Conservation (phyloP, 306 rosid genomes). For the Adenanthera pavonina region DNA sequence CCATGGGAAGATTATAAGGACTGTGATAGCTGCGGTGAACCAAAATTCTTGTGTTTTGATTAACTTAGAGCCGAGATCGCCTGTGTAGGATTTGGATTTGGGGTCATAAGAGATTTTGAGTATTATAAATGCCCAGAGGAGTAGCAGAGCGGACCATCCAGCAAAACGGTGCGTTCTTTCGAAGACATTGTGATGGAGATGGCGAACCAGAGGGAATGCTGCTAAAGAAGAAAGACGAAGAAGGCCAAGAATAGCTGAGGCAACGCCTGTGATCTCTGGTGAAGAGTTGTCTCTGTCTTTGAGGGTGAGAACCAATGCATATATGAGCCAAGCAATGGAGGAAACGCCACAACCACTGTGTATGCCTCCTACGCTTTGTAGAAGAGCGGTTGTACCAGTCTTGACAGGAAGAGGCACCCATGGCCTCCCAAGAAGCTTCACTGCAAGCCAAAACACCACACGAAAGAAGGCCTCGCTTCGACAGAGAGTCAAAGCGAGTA, state of each 20-base stretch:
- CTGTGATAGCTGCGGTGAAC: slow-evolving; percentile 50
- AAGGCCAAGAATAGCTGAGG: slow-evolving; percentile 53
- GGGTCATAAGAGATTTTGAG: slow-evolving; percentile 50
- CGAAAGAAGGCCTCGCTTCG: slow-evolving; percentile 59
- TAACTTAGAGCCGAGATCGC: slow-evolving; percentile 28
- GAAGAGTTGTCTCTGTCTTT: slow-evolving; percentile 47
- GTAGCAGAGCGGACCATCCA: slow-evolving; percentile 53
- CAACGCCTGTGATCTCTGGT: slow-evolving; percentile 41
- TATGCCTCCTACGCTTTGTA: slow-evolving; percentile 64
- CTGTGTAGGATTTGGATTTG: slow-evolving; percentile 38
- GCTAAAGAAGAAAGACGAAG: slow-evolving; percentile 56
- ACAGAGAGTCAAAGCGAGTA: slow-evolving; percentile 48
- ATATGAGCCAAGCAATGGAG: slow-evolving; percentile 58
- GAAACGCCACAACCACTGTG: slow-evolving; percentile 64
- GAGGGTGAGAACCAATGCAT: slow-evolving; percentile 50
- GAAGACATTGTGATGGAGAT: slow-evolving; percentile 60
- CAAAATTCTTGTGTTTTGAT: slow-evolving; percentile 51
- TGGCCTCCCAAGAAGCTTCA: slow-evolving; percentile 44
- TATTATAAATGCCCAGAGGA: slow-evolving; percentile 54
- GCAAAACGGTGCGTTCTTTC: slow-evolving; percentile 59
- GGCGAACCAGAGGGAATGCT: slow-evolving; percentile 62
- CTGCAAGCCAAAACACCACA: slow-evolving; percentile 46
- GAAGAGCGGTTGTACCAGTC: slow-evolving; percentile 49
- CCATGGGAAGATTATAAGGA: slow-evolving; percentile 54
- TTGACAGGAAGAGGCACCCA: slow-evolving; percentile 53